Evolutionary conservation across 2,329 filamentous ascomycete genomes (phyloP), one percentile per base, ranked within the genome.

Genomic region (Penicillium sclerotiorum): DNA sequence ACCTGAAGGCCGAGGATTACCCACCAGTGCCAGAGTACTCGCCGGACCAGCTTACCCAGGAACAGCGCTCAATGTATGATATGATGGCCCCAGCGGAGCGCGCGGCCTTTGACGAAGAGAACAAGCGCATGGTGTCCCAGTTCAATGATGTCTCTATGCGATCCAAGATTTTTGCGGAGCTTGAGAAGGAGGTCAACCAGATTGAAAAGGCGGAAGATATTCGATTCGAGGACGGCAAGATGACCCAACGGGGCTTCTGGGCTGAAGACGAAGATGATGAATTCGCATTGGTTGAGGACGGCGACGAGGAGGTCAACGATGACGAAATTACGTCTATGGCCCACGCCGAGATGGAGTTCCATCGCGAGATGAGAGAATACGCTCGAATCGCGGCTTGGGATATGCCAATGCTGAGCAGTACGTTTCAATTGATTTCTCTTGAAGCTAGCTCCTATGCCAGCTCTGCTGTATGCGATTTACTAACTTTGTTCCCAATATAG

Each of bases 361-460:
- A 95, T 64, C 82, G 93, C 56, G 92, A 97, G 72, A 80, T 93
- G 68, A 83, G 94, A 77, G 85, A 96, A 64, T 96, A 96, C 70
- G 86, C 89, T 40, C 83, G 94, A 45, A 79, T 96, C 60, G 85
- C 89, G 39, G 90, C 91, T 20, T 99, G 94, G 92, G 94, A 99
- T 73, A 89, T 99, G 87, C 94, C 94, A 8, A 76, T 96, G 55
- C 78, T 99, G 52, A 84, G 86, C 50, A 89, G 92, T 96, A 82
- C n/a, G n/a, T n/a, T n/a, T n/a, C n/a, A n/a, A n/a, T n/a, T n/a
- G n/a, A n/a, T n/a, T n/a, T n/a, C n/a, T n/a, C n/a, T n/a, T n/a
- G n/a, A n/a, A 71, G 89, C 44, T 42, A 25, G 33, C 18, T 21
- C 17, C 21, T 17, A 43, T 21, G 23, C 21, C n/a, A n/a, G n/a